Percentiles rank a stretch among this genome's conserved stretches.
phyloP scores from a whole-genome alignment of 176 grass and related monocot species.

The Eragrostis curvula region DNA sequence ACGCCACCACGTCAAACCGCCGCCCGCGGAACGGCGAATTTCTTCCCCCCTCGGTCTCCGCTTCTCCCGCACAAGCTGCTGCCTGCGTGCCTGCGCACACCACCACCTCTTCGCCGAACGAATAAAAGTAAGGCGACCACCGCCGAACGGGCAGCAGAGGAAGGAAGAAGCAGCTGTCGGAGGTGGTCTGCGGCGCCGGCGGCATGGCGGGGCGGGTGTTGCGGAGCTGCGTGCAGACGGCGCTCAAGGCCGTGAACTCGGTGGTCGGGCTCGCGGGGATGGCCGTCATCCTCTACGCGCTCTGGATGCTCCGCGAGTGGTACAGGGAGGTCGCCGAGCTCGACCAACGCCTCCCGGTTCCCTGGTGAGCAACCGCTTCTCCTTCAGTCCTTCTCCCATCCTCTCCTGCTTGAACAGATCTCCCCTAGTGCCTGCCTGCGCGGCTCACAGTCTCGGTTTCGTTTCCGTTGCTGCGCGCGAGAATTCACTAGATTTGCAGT shows the following conservation, averaged over 20 bases:
- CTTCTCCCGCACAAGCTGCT: neutral
- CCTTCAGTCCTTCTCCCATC: neutral
- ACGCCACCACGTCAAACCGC: constrained; percentile 40
- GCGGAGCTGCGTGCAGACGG: constrained; percentile 78
- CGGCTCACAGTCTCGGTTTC: neutral
- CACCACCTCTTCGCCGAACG: neutral
- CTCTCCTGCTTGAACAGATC: constrained; percentile 19
- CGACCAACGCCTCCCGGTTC: constrained; percentile 26
- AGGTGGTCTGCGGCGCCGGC: neutral
- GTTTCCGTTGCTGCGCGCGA: too few species aligned
- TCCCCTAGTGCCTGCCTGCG: neutral
- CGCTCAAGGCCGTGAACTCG: constrained; percentile 88
- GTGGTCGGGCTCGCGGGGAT: constrained; percentile 84
- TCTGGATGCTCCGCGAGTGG: constrained; percentile 95
- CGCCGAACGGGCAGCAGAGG: neutral
- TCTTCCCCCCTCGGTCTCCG: neutral
- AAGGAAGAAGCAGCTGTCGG: neutral
- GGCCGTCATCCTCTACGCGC: constrained; percentile 96
- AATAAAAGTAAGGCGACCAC: neutral
- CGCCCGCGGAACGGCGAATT: neutral
- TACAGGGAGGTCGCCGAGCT: constrained; percentile 45
- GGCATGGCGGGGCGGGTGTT: constrained; percentile 52
- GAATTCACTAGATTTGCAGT: neutral
- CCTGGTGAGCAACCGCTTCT: constrained; percentile 57
- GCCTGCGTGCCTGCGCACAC: constrained; percentile 1